Evolutionary conservation across 176 grass and related monocot species (phyloP), one percentile per base, ranked within the genome.

Genomic region (Triticum monococcum): DNA sequence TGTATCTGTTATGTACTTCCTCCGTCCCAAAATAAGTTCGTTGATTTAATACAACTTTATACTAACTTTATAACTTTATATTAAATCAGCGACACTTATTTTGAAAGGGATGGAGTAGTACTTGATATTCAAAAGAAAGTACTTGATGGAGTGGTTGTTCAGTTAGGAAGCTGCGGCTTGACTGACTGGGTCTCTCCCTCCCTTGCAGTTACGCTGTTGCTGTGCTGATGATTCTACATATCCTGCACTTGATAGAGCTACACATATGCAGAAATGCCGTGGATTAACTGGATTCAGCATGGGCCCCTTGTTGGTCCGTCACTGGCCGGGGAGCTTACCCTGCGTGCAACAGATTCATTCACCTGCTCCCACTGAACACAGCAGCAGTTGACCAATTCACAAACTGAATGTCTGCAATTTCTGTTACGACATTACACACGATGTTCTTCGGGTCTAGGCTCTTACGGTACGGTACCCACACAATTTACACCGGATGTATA

Each of bases 361-460:
- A 86, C 71, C 88, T 82, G 88, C 84, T 64, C 88, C 83, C 78
- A 82, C 88, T 59, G 45, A 67, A 37, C 59, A 7, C 41, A 78
- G 20, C 72, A 37, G 59, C 84, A 83, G 26, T 33, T 72, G 79
- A 82, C 88, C 73, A 48, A 6, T 83, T 87, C 84, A 36, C 48
- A 24, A 73, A 67, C 82, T 66, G 76, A 89, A 84, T 54, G 31
- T 50, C 38, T 41, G 28, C 54, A 36, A 33, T 14, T 72, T 25
- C 13, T 57, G 38, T 45, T 50, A 50, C 24, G 23, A 37, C 35
- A 36, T 36, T 1, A 37, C 37, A 38, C 35, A 45, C 24, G 38
- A 31, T 75, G 24, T 54, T 76, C 45, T 12, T 20, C 18, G n/a
- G 36, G 14, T 48, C 57, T 76, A 28, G 30, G 23, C 8, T 84